Evolutionary conservation across 108 stramenopile species (phyloP).

Genomic region (Nitzschia sp.): DNA sequence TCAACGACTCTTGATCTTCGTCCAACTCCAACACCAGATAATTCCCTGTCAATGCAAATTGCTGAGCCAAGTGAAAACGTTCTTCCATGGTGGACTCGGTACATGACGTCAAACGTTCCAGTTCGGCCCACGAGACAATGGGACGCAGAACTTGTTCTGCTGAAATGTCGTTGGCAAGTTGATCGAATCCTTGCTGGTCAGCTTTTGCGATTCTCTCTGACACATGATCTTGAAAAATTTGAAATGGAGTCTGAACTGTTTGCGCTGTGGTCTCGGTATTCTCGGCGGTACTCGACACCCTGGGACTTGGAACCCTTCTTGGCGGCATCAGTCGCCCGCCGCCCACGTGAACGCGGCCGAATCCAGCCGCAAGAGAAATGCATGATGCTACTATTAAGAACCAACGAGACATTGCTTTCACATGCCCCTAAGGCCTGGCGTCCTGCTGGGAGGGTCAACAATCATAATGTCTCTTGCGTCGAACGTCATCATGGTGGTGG

Average conservation of each 20-base stretch:
- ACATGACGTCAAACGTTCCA: slow-evolving; percentile 4
- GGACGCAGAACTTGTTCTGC: neutral
- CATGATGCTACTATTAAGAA: too few species aligned
- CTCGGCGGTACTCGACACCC: too few species aligned
- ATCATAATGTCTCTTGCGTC: too few species aligned
- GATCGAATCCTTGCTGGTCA: neutral
- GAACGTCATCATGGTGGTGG: too few species aligned
- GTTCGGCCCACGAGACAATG: slow-evolving; percentile 16
- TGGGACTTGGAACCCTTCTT: too few species aligned
- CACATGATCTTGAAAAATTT: slow-evolving; percentile 17
- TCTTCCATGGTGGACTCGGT: neutral
- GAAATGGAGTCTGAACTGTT: neutral
- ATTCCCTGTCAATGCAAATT: slow-evolving; percentile 6
- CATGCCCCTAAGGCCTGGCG: too few species aligned
- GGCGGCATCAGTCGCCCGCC: too few species aligned
- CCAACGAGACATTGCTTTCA: too few species aligned
- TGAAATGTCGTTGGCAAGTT: neutral
- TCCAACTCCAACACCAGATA: slow-evolving; percentile 18
- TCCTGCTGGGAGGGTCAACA: too few species aligned
- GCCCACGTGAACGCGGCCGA: too few species aligned
- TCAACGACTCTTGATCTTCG: slow-evolving; percentile 1
- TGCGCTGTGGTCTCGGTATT: neutral
- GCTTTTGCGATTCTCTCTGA: slow-evolving; percentile 9
- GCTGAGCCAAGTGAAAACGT: neutral
- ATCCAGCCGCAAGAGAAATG: too few species aligned